A percentile compares a stretch with the other conserved stretches of the same genome.
Conservation (phyloP, 495 filamentous ascomycete species). For the Penicillium chermesinum region DNA sequence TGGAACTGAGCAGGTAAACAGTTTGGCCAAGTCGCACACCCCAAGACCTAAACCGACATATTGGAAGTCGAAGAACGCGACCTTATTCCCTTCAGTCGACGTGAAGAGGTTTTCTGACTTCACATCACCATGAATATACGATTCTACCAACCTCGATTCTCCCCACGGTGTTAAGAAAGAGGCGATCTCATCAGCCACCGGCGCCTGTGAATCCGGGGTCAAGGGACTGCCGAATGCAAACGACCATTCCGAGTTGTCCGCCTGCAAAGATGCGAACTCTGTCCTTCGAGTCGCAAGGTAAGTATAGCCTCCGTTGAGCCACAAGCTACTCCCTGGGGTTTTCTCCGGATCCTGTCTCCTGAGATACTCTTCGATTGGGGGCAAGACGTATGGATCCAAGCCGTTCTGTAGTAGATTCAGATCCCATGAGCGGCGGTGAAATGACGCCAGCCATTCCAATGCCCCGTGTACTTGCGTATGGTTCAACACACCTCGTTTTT, state of each 20-base stretch:
- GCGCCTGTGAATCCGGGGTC: constrained; percentile 10
- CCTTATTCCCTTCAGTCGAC: constrained; percentile 19
- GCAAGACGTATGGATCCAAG: constrained; percentile 23
- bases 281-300: constrained; percentile 34
- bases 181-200: constrained; percentile 30
- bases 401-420: constrained; percentile 7
- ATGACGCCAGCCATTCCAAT: constrained; percentile 30
- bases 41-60: constrained; percentile 36
- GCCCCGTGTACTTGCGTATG: constrained; percentile 23
- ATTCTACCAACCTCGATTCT: constrained; percentile 20
- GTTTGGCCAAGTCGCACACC: constrained; percentile 38
- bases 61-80: constrained; percentile 41
- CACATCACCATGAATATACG: constrained; percentile 39
- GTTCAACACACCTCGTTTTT: constrained; percentile 23
- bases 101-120: constrained; percentile 44
- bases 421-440: constrained; percentile 27
- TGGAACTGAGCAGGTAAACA: constrained; percentile 39
- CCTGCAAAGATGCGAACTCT: constrained; percentile 27
- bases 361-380: constrained; percentile 27
- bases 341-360: constrained; percentile 5
- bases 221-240: constrained; percentile 14
- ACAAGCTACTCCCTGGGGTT: constrained; percentile 13
- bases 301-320: constrained; percentile 40
- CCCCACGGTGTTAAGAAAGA: constrained; percentile 25
- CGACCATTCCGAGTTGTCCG: constrained; percentile 34